These are phyloP conservation scores for Zoysia matrella DNA, from an alignment of 202 grass and related monocot genomes.

Conservation along the genomic window DNA sequence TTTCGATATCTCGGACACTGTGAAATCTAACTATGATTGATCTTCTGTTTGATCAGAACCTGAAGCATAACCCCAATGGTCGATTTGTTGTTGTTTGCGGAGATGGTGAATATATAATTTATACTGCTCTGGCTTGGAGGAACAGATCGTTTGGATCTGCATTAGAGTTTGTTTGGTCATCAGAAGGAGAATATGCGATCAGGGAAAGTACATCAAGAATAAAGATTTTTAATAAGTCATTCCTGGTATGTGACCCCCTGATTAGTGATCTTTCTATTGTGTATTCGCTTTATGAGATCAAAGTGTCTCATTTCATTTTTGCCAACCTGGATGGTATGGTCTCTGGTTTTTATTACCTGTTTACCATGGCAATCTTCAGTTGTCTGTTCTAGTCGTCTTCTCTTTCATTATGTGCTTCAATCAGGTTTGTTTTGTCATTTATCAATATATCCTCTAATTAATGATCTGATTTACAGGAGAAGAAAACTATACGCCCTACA, in stretches of 20 bases:
- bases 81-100: too few relatives aligned
- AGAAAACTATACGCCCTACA: too few relatives aligned
- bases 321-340: background rate
- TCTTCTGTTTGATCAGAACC: constrained; percentile 67
- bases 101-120: too few relatives aligned
- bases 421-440: too few relatives aligned
- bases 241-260: constrained; percentile 62
- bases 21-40: constrained; percentile 38
- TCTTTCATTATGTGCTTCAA: background rate
- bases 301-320: background rate
- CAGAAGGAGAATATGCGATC: too few relatives aligned
- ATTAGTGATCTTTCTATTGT: background rate
- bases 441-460: too few relatives aligned
- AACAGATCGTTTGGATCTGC: too few relatives aligned
- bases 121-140: too few relatives aligned
- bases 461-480: too few relatives aligned
- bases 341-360: constrained; percentile 11
- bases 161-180: too few relatives aligned
- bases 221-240: constrained; percentile 92
- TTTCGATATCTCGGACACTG: constrained; percentile 7
- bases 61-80: constrained; percentile 99
- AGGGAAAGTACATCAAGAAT: constrained; percentile 97
- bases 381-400: background rate
- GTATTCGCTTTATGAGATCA: constrained; percentile 20
- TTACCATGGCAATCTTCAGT: background rate